Evolutionary conservation across 176 grass and related monocot genomes (phyloP).

Genomic region (Oryza rufipogon): DNA sequence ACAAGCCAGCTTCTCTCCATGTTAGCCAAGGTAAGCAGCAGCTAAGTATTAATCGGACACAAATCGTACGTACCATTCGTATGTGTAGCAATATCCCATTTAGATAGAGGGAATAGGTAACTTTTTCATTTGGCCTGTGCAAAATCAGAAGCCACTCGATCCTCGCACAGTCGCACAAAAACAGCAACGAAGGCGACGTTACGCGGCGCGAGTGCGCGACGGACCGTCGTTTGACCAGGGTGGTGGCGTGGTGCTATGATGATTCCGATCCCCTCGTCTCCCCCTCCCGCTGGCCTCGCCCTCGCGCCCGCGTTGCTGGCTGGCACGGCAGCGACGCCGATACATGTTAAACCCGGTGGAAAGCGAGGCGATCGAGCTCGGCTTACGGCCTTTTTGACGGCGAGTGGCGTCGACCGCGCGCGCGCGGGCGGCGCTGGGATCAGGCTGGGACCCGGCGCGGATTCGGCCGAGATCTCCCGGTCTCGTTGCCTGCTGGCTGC

Average conservation of each 20-base stretch:
- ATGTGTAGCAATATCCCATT: no score
- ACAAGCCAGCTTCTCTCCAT: no score
- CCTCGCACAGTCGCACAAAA: no score
- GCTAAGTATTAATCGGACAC: no score
- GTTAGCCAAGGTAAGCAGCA: no score
- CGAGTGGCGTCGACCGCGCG: slow-evolving; percentile 12
- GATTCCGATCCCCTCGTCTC: neutral
- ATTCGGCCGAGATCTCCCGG: slow-evolving; percentile 18
- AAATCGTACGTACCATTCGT: no score
- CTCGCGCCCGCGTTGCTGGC: neutral
- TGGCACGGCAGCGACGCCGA: slow-evolving; percentile 4
- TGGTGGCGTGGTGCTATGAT: neutral
- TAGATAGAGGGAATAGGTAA: no score
- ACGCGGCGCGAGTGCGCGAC: no score
- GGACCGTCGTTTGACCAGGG: neutral
- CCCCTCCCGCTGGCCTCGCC: no score
- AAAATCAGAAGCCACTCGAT: no score
- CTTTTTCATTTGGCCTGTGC: no score
- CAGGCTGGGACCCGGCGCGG: neutral
- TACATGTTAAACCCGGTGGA: neutral
- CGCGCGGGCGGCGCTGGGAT: neutral
- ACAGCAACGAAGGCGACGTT: neutral
- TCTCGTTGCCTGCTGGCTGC: neutral
- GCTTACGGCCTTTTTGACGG: neutral
- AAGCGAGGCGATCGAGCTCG: neutral